Conservation (phyloP, 768 basidiomycete species). For the Termitomyces sp. region DNA sequence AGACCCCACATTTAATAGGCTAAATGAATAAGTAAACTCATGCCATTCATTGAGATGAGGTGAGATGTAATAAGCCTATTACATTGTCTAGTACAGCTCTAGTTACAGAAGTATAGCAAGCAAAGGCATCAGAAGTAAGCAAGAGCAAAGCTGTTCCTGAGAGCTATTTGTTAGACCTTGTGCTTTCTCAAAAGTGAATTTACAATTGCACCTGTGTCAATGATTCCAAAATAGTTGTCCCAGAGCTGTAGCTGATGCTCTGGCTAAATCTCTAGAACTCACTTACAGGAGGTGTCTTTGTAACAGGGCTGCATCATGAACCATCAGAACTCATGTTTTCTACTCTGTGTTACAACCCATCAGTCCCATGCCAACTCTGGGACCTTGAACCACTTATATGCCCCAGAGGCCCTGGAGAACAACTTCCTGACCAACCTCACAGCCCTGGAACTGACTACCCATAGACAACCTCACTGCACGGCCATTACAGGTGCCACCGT, state of each 20-base stretch:
- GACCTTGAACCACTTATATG: too few relatives aligned
- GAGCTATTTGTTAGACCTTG: neutral
- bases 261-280: constrained; percentile 60
- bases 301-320: constrained; percentile 32
- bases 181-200: neutral
- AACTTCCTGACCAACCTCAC: too few relatives aligned
- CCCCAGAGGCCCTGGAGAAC: too few relatives aligned
- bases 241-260: constrained; percentile 41
- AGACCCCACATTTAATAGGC: neutral
- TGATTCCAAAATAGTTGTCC: constrained; percentile 50
- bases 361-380: too few relatives aligned
- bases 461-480: too few relatives aligned
- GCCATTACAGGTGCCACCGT: too few relatives aligned
- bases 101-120: constrained; percentile 36
- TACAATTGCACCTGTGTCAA: constrained; percentile 41
- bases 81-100: constrained; percentile 32
- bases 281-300: constrained; percentile 36
- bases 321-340: neutral
- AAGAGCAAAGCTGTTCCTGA: constrained; percentile 46
- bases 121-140: constrained; percentile 40
- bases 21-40: constrained; percentile 18
- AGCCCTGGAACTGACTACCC: too few relatives aligned
- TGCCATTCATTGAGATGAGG: constrained; percentile 43
- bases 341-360: too few relatives aligned
- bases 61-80: constrained; percentile 49